Evolutionary conservation across 2,329 filamentous ascomycete species (phyloP), one percentile per base, ranked within the genome.

Genomic region (Ascosphaera pollenicola): DNA sequence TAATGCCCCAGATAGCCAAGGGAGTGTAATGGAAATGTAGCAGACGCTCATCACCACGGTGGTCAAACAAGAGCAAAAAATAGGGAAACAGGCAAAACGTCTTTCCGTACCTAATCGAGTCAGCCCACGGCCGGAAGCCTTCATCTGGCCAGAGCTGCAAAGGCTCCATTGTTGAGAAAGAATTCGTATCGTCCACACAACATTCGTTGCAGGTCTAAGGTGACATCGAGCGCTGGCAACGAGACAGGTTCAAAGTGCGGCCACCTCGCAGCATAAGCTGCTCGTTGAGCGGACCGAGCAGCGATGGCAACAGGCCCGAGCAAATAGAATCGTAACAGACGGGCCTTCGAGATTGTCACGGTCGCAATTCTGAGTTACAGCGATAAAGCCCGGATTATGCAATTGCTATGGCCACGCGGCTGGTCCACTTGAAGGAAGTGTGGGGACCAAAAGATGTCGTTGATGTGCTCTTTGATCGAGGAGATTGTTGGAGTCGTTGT

Each of bases 211-310:
- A 35, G 15, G 7, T 8, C 17, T 18, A 35, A 35, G 34, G 34
- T 35, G n/a, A 18, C 34, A 35, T 35, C 15, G 34, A 35, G n/a
- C 34, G 7, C 34, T n/a, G 34, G 34, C 34, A 35, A n/a, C 34
- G 7, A n/a, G 24, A 28, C 7, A 28, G 7, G 24, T 28, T 28
- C 24, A 28, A 13, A 28, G 7, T 28, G 7, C 7, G 7, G 13
- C 7, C 24, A 28, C 7, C 24, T 13, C 7, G 24, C 13, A 28
- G 24, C 24, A 28, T 13, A 28, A 28, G 24, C 24, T 28, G 24
- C 24, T 28, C 24, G 24, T 13, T 7, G 7, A 28, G 24, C 24
- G 24, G 24, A 28, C 34, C 7, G 17, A 35, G 34, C 7, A 35
- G 34, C 34, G 34, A n/a, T n/a, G 8, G 15, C 6, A 35, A n/a